Evolutionary conservation across 2,329 filamentous ascomycete species (phyloP), one percentile per base, ranked within the genome.

Genomic region (Fusarium mexicanum): DNA sequence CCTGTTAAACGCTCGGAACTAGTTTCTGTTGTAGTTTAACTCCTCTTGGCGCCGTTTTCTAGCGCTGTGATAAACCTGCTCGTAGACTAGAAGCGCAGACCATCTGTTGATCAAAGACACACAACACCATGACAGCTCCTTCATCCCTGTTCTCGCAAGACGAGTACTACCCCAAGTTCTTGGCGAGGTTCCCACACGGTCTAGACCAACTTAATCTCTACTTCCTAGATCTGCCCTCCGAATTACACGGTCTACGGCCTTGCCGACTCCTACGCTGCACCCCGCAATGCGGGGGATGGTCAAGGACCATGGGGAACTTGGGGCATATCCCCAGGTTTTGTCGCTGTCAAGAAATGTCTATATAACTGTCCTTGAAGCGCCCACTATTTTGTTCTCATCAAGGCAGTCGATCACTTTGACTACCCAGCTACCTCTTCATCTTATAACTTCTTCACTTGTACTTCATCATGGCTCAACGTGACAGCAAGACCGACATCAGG

Each of bases 201-300:
- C 71, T 57, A 72, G 72, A 74, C 67, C 64, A 69, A 74, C 63
- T 41, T 40, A 64, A 74, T 74, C 69, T 74, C 48, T 61, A 11
- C 64, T 40, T 72, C 13, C 47, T 24, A 74, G 62, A 72, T 68
- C 54, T 37, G 57, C 37, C 43, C 53, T 63, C 41, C 35, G 33
- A 43, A 55, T 57, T 10, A 4, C 22, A 24, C 5, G n/a, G 26
- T 18, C 17, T 13, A 55, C 40, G 59, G 46, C 17, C 12, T 43
- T 68, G 37, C 54, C 41, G 31, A 68, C 33, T 47, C 38, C 47
- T 40, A 31, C 33, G 38, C 71, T 73, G 67, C 72, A 72, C 68
- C 68, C 68, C 68, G 57, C 68, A 75, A 35, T 60, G 64, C 60
- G 72, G 71, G 68, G 72, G 38, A 47, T 46, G 67, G 8, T 50